Evolutionary conservation across 371 early-diverging fungal species (phyloP), one percentile per base, ranked within the genome.

Genomic region (Apophysomyces elegans): DNA sequence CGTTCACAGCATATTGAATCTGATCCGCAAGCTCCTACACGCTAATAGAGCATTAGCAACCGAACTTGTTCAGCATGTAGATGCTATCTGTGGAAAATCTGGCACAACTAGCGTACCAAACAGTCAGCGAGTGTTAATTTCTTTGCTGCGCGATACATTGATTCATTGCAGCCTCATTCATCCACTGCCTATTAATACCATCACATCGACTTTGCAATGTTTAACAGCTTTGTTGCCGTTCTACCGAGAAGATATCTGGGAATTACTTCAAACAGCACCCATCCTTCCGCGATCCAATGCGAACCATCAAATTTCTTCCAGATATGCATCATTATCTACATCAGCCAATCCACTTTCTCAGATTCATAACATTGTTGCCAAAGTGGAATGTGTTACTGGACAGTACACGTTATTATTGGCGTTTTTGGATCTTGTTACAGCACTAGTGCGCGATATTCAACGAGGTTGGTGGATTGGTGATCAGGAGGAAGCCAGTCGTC

Each of bases 351-450:
- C 74, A 12, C 58, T 63, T 11, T 61, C 71, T 16, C 72, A 76
- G 18, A 72, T 78, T 45, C 75, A 75, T 14, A 68, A 75, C 3
- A 65, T 77, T 35, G 74, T 81, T n/a, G 60, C 74, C 16, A 72
- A 72, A 11, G 50, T 66, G 1, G 83, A 82, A 57, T 75, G 72
- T 50, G 58, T 62, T 1, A 59, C 50, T 2, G 83, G 83, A 32
- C 41, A 68, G 2, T 83, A 80, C 32, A 50, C 72, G 0, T 46
- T 83, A 1, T 56, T 80, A 39, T 36, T 80, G 11, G 70, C 83
- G 0, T 80, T 78, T 43, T 59, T 83, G 45, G 78, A 83, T 61
- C 50, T 83, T 9, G 74, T 83, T 7, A 69, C 67, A n/a, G 76
- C 66, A 0, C 67, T 80, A 13, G 75, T 78, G 8, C 47, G 47